Conservation (phyloP, 805 yeast species). For the Candida oleophila region DNA sequence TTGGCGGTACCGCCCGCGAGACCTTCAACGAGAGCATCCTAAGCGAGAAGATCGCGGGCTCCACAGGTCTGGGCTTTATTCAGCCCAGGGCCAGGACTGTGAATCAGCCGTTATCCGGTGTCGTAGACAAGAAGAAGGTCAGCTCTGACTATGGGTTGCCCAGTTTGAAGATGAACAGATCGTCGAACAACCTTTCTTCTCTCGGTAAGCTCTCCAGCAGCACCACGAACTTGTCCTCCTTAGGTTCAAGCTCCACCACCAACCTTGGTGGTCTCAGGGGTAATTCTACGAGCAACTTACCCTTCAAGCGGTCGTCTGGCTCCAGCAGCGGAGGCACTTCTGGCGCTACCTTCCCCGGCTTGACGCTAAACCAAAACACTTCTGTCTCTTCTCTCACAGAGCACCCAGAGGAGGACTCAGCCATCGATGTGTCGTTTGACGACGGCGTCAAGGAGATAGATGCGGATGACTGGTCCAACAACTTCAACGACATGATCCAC, state of each 20-base stretch:
- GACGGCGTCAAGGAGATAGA: slow-evolving; percentile 7
- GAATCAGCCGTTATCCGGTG: slow-evolving; percentile 16
- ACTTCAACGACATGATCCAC: slow-evolving; percentile 25
- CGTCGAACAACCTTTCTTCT: slow-evolving; percentile 22
- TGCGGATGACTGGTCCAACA: slow-evolving; percentile 20
- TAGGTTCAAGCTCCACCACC: slow-evolving; percentile 10
- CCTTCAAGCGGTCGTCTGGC: not conserved
- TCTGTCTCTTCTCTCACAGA: not conserved
- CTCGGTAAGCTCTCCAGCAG: slow-evolving; percentile 13
- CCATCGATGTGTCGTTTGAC: not conserved
- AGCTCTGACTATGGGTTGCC: slow-evolving; percentile 34
- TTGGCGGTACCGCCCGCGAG: slow-evolving; percentile 4
- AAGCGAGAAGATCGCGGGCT: slow-evolving; percentile 4
- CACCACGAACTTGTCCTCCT: slow-evolving; percentile 16
- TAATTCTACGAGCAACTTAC: not conserved
- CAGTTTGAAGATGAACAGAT: slow-evolving; percentile 33
- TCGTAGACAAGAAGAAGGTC: slow-evolving; percentile 31
- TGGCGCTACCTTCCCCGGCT: not conserved
- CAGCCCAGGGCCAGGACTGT: slow-evolving; percentile 43
- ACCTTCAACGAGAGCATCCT: slow-evolving; percentile 3
- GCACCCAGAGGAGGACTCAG: slow-evolving; percentile 1
- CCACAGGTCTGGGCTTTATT: slow-evolving; percentile 34
- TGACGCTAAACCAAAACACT: not conserved
- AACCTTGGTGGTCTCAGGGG: not conserved
- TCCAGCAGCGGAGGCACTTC: not conserved